Percentiles rank a stretch among this genome's conserved stretches.
Evolutionary conservation across 2,329 filamentous ascomycete genomes (phyloP).

Genomic region (Leptosphaerulina australis): DNA sequence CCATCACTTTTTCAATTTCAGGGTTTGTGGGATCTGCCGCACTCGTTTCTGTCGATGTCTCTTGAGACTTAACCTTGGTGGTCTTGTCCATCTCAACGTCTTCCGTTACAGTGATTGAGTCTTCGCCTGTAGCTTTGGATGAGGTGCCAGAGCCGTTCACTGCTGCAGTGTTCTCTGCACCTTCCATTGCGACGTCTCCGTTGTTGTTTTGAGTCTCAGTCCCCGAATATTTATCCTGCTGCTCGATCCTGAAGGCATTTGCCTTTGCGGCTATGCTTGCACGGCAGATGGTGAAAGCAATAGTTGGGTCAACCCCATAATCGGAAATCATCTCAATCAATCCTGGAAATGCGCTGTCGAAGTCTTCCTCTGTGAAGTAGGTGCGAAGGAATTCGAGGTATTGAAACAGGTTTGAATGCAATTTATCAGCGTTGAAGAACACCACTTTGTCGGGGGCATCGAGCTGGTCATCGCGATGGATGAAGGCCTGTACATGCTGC

Average conservation of each 20-base stretch:
- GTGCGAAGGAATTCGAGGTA: conserved; percentile 88
- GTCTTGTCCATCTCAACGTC: conserved; percentile 53
- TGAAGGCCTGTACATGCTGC: conserved; percentile 85
- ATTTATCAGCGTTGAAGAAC: conserved; percentile 86
- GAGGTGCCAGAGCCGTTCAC: conserved; percentile 9
- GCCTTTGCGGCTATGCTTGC: conserved; percentile 64
- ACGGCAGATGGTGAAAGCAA: conserved; percentile 86
- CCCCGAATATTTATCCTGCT: conserved; percentile 27
- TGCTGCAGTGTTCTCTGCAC: conserved; percentile 22
- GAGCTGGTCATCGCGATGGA: conserved; percentile 74
- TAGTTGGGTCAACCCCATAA: conserved; percentile 77
- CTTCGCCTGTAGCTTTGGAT: conserved; percentile 9
- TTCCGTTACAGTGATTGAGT: conserved; percentile 15
- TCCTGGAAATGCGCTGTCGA: conserved; percentile 77
- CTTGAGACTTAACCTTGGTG: conserved; percentile 4
- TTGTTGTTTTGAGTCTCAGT: conserved; percentile 41
- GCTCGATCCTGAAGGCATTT: conserved; percentile 46
- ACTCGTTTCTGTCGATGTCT: background rate
- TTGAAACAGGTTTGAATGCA: conserved; percentile 82
- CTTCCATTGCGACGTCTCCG: conserved; percentile 58
- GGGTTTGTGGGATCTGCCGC: conserved; percentile 57
- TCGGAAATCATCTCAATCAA: conserved; percentile 75
- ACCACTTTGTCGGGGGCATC: conserved; percentile 88
- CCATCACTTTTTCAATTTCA: conserved; percentile 75
- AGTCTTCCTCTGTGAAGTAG: conserved; percentile 76